Conservation (phyloP, 2,329 filamentous ascomycete species). For the Penicillium nordicum region DNA sequence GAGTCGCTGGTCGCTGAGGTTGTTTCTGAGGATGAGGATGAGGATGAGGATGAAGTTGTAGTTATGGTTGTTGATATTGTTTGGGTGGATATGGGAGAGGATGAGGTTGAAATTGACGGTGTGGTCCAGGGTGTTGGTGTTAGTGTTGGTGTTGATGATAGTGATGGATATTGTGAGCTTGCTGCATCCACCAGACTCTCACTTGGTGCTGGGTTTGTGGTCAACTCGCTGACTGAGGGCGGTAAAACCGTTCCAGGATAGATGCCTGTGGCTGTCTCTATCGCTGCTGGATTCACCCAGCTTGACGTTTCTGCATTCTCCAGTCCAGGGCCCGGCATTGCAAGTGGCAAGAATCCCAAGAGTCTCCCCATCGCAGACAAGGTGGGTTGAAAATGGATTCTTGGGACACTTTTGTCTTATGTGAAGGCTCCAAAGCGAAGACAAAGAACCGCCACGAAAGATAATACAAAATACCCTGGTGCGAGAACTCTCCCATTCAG, state of each 20-base stretch:
- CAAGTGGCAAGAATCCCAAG: background rate
- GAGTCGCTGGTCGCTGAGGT: background rate
- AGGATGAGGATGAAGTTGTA: background rate
- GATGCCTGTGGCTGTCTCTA: background rate
- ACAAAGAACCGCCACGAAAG: background rate
- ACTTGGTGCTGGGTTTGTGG: background rate
- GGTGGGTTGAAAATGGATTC: background rate
- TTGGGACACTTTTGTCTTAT: conserved; percentile 3
- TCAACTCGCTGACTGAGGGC: background rate
- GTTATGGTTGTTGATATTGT: background rate
- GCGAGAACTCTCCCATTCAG: background rate
- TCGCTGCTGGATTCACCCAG: background rate
- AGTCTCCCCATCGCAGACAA: background rate
- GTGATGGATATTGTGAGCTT: background rate
- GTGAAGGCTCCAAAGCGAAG: background rate
- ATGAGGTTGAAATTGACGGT: background rate
- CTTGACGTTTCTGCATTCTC: background rate
- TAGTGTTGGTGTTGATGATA: background rate
- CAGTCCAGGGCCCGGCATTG: background rate
- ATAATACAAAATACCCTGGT: background rate
- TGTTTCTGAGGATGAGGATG: background rate
- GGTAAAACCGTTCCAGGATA: background rate
- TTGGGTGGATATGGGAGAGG: background rate
- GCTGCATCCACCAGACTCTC: background rate
- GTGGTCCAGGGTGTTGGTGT: background rate